Evolutionary conservation across 306 rosid species (phyloP), one percentile per base, ranked within the genome.

Genomic region (Oxytropis ochrocephala): DNA sequence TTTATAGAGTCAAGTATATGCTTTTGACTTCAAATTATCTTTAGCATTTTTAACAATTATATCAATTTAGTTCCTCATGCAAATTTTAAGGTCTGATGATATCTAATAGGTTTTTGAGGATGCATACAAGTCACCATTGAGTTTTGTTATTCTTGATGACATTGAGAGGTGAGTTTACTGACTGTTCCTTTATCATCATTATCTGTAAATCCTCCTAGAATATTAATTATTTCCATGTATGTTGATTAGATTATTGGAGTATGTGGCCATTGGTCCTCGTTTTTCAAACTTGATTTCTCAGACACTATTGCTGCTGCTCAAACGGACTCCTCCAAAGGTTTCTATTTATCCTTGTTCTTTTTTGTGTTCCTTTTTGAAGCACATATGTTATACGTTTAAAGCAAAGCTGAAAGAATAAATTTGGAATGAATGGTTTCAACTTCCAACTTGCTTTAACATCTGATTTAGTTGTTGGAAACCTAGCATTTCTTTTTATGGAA

Each of bases 301-400:
- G 82, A 90, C 99, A 17, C 85, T 95, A 51, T 11, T 95, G 82
- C 87, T 91, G 48, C 77, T 95, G 59, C 95, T 95, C 75, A 91
- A 95, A 86, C 89, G 89, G 53, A 87, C 86, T 75, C 99, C 99
- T 80, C 92, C 99, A 27, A 88, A 95, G 96, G 99, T 95, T 81
- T 85, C 17, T 72, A 6, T 64, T 69, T 75, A 13, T 46, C 59
- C 51, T 55, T 75, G 4, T 54, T 46, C 50, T 78, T 49, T 56
- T 16, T 42, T 50, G 14, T 33, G 57, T 54, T 77, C 47, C 62
- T 71, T 59, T 57, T 17, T 42, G 14, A 69, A 39, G 38, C 76
- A 63, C 70, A 65, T 78, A 11, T 66, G 17, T 50, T 51, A n/a
- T 32, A 13, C 4, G 21, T 58, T 64, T 49, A 33, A 57, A 66